Base-by-base conservation (phyloP, 106 monocot genomes). In the Dioscorea alata region DNA sequence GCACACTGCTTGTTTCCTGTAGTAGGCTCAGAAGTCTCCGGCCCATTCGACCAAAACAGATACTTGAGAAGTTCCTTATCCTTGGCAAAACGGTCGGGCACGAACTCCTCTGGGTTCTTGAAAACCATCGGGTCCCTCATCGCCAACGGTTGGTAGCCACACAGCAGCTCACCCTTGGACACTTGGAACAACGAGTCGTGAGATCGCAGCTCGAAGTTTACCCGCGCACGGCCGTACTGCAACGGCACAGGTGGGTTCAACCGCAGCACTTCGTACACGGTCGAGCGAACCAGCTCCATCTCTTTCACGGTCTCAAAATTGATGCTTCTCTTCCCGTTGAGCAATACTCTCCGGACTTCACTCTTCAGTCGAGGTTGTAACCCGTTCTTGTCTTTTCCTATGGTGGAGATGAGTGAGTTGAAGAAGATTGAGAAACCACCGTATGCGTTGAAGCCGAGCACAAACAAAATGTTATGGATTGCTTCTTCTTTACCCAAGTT, bases 341-440 rank as follows among this genome's bases (percentile, higher is more conserved):
- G 23, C 2, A 87, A 20, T 4, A 78, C 87, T 0, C 65, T 42
- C 10, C 85, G 59, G 0, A 83, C 88, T 69, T 92, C 88, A 1
- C 75, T 76, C 12, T 61, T 23, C 2, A 91, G 79, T 42, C 67
- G 69, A 14, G 28, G 49, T 18, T 76, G 71, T 13, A 91, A 34
- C 4, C 75, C 84, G 2, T 74, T 54, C 33, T 61, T 73, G 59
- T 80, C 80, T 2, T 54, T 70, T 5, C 85, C 92, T 12, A 92
- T 23, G 13, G 78, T 73, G 8, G 70, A 69, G 52, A 92, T 69
- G 13, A 92, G 73, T 0, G 33, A 33, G 0, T 85, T 82, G 19
- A 92, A 53, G 71, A 92, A 88, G n/a, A 92, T 51, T 2, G 85
- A 83, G 84, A 88, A 85, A 18, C 92, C 88, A 8, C 92, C 92